Conservation (phyloP, 2,329 filamentous ascomycete species). For the Diaporthe humulicola region DNA sequence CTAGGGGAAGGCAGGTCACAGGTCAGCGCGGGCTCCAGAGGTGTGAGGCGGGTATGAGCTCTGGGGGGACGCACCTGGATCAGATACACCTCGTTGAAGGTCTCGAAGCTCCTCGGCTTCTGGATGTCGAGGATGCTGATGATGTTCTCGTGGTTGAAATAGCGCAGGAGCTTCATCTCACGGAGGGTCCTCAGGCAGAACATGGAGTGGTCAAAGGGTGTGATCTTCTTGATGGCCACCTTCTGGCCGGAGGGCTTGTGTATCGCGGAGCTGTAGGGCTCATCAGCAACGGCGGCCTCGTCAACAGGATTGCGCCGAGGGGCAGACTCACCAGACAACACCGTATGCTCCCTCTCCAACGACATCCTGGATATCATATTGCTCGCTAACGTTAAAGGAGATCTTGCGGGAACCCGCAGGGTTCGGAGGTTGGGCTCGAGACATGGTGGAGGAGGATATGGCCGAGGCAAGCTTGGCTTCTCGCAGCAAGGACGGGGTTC, state of each 20-base stretch:
- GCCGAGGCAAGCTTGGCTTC: neutral
- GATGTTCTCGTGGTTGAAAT: conserved; percentile 99
- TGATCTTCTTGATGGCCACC: conserved; percentile 99
- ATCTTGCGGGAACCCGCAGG: conserved; percentile 86
- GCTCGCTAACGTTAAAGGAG: conserved; percentile 99
- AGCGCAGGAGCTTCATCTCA: conserved; percentile 98
- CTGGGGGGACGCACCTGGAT: conserved; percentile 79
- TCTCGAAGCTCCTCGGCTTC: conserved; percentile 95
- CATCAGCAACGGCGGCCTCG: conserved; percentile 7
- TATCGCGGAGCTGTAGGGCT: conserved; percentile 81
- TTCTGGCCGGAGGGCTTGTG: conserved; percentile 99
- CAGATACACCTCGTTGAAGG: conserved; percentile 97
- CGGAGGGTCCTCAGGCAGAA: conserved; percentile 96
- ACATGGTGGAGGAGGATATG: conserved; percentile 58
- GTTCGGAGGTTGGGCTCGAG: conserved; percentile 69
- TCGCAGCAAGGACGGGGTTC: conserved; percentile 12
- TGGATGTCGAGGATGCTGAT: conserved; percentile 99
- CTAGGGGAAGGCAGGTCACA: conserved; percentile 58
- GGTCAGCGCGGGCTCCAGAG: neutral
- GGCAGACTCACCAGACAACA: conserved; percentile 86
- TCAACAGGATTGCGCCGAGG: neutral
- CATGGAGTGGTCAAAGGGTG: conserved; percentile 99
- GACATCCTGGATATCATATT: conserved; percentile 99
- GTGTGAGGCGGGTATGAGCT: neutral
- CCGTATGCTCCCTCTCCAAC: conserved; percentile 98